Percentiles rank a stretch among this genome's conserved stretches.
Conservation (phyloP, 345 rosid species). For the Populus alba region DNA sequence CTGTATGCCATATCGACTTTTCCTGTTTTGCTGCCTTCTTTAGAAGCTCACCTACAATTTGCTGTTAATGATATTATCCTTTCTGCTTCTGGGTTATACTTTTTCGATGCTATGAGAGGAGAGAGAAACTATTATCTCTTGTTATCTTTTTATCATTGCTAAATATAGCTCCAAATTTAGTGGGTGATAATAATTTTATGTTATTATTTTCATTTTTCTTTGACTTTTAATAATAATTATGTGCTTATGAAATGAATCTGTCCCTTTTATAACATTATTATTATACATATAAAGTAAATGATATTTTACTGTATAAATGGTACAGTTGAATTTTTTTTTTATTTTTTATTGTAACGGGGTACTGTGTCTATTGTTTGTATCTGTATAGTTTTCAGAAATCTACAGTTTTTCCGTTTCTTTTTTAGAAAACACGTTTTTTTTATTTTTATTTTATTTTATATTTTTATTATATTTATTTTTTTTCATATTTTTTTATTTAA, state of each 20-base stretch:
- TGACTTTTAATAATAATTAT: not conserved
- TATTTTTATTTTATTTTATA: too few relatives aligned
- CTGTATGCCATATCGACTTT: not conserved
- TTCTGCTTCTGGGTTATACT: not conserved
- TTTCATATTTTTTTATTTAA: too few relatives aligned
- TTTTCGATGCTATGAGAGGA: not conserved
- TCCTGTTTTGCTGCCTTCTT: not conserved
- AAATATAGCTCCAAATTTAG: not conserved
- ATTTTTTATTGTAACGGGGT: too few relatives aligned
- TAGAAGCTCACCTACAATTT: conserved; percentile 4
- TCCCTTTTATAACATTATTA: not conserved
- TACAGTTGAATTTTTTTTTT: too few relatives aligned
- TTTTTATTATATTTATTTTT: too few relatives aligned
- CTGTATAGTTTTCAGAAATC: too few relatives aligned
- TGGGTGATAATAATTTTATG: not conserved
- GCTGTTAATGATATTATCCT: not conserved
- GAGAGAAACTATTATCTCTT: not conserved
- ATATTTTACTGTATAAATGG: too few relatives aligned
- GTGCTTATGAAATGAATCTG: not conserved
- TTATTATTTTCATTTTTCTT: not conserved
- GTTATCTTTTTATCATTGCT: not conserved
- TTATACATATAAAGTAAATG: too few relatives aligned
- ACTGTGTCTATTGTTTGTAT: too few relatives aligned
- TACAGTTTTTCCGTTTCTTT: too few relatives aligned
- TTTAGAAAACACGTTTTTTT: too few relatives aligned